These are phyloP conservation scores for Mucor racemosus DNA, from an alignment of 371 early-diverging fungal species.

Conservation along the genomic window DNA sequence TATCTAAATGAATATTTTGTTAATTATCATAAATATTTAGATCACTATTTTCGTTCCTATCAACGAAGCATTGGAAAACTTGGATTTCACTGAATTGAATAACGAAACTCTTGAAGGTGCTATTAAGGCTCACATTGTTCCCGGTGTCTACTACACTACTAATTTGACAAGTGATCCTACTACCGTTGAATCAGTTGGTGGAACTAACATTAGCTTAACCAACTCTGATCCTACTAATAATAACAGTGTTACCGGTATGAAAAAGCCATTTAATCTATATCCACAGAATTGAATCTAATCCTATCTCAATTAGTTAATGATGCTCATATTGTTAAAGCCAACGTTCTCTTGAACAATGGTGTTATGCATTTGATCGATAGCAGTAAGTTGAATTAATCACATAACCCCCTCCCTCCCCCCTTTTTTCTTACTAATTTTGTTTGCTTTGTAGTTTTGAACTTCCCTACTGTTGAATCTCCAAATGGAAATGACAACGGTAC, in stretches of 20 bases:
- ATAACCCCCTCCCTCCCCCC: background rate
- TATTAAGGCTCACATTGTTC: slow-evolving; percentile 40
- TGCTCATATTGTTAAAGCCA: slow-evolving; percentile 35
- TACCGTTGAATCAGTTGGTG: slow-evolving; percentile 7
- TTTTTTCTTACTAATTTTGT: background rate
- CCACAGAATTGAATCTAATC: background rate
- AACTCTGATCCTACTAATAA: slow-evolving; percentile 1
- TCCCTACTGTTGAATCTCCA: background rate
- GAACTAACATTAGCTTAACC: slow-evolving; percentile 9
- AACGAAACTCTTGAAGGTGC: slow-evolving; percentile 20
- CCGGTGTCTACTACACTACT: slow-evolving; percentile 45
- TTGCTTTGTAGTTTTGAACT: background rate
- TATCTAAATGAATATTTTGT: no score
- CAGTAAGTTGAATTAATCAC: slow-evolving; percentile 9
- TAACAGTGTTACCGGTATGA: slow-evolving; percentile 12
- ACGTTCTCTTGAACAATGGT: slow-evolving; percentile 49
- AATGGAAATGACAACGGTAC: background rate
- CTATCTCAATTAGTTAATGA: slow-evolving; percentile 17
- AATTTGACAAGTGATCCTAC: slow-evolving; percentile 36
- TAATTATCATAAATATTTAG: slow-evolving; percentile 16
- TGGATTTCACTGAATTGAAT: slow-evolving; percentile 7
- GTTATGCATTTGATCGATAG: slow-evolving; percentile 51
- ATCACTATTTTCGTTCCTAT: slow-evolving; percentile 41
- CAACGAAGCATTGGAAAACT: slow-evolving; percentile 27
- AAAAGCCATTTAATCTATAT: background rate